Conservation (phyloP, 73 alveolate species). For the Paramecium octaurelia region DNA sequence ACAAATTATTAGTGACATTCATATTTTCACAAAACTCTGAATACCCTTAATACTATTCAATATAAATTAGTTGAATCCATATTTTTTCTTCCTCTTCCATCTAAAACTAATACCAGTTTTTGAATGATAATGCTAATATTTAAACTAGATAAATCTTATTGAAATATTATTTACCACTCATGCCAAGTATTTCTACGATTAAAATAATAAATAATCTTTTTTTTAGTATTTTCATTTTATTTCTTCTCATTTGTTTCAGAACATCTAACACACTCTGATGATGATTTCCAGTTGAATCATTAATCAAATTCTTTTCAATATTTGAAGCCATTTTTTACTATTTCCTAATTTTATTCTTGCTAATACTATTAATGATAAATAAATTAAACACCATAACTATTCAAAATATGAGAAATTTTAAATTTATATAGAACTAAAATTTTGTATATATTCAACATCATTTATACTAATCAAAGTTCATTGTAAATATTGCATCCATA, state of each 20-base stretch:
- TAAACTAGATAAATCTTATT: neutral
- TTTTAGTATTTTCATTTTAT: neutral
- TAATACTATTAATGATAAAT: neutral
- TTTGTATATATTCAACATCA: too few species aligned
- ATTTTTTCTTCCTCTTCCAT: neutral
- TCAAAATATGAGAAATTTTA: neutral
- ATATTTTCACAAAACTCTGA: neutral
- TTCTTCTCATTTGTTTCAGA: neutral
- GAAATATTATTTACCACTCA: neutral
- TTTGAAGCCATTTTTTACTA: neutral
- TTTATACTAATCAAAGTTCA: too few species aligned
- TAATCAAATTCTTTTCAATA: neutral
- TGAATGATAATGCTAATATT: conserved; percentile 2
- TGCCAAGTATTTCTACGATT: neutral
- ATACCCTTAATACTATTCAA: neutral
- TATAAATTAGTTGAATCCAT: neutral
- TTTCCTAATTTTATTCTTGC: neutral
- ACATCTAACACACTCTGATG: neutral
- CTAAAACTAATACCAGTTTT: neutral
- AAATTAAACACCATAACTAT: neutral
- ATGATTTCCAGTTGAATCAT: neutral
- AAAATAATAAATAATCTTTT: neutral
- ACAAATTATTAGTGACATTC: neutral
- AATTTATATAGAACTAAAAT: neutral
- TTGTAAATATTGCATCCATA: too few species aligned